A percentile compares a stretch with the other conserved stretches of the same genome.
These are phyloP conservation scores for Thelephora aurantiotincta DNA, from an alignment of 768 basidiomycete species.

Conservation along the genomic window DNA sequence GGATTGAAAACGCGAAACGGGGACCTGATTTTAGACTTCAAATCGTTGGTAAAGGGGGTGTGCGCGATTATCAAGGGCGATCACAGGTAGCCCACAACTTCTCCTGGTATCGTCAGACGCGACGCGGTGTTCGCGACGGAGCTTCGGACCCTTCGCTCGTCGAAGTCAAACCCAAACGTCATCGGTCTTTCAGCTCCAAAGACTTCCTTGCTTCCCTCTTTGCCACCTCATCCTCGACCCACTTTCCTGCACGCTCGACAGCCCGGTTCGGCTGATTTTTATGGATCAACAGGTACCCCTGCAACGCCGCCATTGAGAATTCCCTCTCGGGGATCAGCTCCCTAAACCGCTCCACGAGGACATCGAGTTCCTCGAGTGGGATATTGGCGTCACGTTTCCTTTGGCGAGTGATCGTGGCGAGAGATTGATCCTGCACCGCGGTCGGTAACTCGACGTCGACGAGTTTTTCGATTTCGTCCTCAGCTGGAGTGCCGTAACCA, in stretches of 20 bases:
- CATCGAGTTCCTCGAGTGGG: slow-evolving; percentile 21
- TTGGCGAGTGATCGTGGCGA: background rate
- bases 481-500: slow-evolving; percentile 7
- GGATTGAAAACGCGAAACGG: too few species aligned
- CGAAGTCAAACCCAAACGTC: too few species aligned
- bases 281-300: slow-evolving; percentile 56
- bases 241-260: slow-evolving; percentile 21
- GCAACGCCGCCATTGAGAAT: slow-evolving; percentile 28
- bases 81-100: too few species aligned
- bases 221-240: background rate
- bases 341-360: slow-evolving; percentile 44
- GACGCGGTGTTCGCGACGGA: too few species aligned
- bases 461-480: slow-evolving; percentile 2
- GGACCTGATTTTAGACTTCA: too few species aligned
- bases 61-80: too few species aligned
- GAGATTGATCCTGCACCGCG: background rate
- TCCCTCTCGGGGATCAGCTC: slow-evolving; percentile 32
- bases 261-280: slow-evolving; percentile 47
- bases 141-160: too few species aligned
- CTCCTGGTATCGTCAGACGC: too few species aligned
- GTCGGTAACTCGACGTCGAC: slow-evolving; percentile 1
- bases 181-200: background rate
- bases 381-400: slow-evolving; percentile 12
- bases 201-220: background rate
- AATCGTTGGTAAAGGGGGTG: too few species aligned